Evolutionary conservation across 2,329 filamentous ascomycete genomes (phyloP), one percentile per base, ranked within the genome.

Genomic region (Tolypocladium paradoxum): DNA sequence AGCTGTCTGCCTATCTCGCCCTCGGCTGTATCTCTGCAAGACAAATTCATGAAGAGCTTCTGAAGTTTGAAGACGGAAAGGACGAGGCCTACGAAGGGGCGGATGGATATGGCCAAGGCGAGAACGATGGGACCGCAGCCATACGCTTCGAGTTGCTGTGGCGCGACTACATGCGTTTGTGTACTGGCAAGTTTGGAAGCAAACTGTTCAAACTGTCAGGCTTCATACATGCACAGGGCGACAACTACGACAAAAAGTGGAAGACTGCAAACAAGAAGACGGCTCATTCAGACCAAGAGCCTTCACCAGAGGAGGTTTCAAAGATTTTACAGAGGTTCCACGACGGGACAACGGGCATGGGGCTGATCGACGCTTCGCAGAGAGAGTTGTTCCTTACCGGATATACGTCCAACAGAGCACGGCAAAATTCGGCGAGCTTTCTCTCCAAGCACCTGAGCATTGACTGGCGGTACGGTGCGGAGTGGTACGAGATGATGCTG

Each of bases 121-220:
- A 90, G 64, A 90, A 85, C 50, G 79, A 81, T 33, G 87, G 88
- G 0, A 90, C 85, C 0, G 78, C 78, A 35, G 79, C 76, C 0
- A 77, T 92, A 1, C 79, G 88, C 0, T 84, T 88, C 53, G 87
- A 92, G 62, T 72, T 93, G 0, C 67, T 92, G 0, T 90, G 85
- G 87, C 74, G 88, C 40, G 88, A 92, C 61, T 92, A 91, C 62
- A 90, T 92, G 84, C 77, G 85, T 1, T 76, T 92, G 0, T 89
- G 85, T 63, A 84, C 82, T 6, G 76, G 77, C 34, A 91, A 91
- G 61, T 90, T 87, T 56, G 78, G 80, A 0, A 63, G 67, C 18
- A 79, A 78, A 24, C 75, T 92, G 4, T 92, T 89, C 64, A 70
- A 72, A 14, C 67, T 84, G 2, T 73, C 76, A 5, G 88, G 88